A percentile compares a stretch with the other conserved stretches of the same genome.
phyloP scores from a whole-genome alignment of 2,329 filamentous ascomycete species.

The Aspergillus ochraceus region DNA sequence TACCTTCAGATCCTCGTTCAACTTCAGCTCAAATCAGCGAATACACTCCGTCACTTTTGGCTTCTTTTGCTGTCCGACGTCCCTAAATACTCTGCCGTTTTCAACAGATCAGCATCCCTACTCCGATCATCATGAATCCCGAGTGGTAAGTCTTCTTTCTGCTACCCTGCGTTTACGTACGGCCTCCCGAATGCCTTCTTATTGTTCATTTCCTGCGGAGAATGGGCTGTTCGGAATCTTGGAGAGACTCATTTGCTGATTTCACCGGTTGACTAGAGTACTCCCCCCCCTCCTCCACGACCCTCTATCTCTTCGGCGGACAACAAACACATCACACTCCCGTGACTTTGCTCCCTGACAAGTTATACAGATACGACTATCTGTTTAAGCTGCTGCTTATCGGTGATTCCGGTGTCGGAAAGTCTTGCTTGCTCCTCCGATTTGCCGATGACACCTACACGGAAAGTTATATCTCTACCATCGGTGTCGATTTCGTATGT shows the following conservation, averaged over 20 bases:
- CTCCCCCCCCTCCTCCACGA: neutral
- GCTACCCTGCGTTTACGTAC: neutral
- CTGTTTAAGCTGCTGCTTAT: slow-evolving; percentile 99
- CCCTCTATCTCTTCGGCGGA: neutral
- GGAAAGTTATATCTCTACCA: slow-evolving; percentile 99
- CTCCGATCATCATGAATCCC: slow-evolving; percentile 47
- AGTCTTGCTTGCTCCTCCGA: slow-evolving; percentile 96
- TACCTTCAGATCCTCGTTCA: slow-evolving; percentile 11
- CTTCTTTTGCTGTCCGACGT: slow-evolving; percentile 6
- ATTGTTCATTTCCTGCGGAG: neutral
- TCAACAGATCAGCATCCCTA: slow-evolving; percentile 10
- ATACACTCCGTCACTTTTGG: neutral
- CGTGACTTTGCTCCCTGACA: slow-evolving; percentile 27
- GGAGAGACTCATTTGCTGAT: neutral
- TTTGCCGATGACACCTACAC: slow-evolving; percentile 99
- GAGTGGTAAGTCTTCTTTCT: slow-evolving; percentile 44
- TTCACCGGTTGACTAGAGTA: slow-evolving; percentile 2
- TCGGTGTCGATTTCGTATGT: slow-evolving; percentile 97
- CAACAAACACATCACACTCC: neutral
- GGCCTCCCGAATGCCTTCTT: neutral
- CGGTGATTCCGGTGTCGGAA: slow-evolving; percentile 99
- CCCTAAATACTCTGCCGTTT: slow-evolving; percentile 3
- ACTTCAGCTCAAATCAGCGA: neutral
- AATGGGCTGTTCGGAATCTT: neutral
- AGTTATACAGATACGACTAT: slow-evolving; percentile 86